Base-by-base conservation (phyloP, 164 flowering plant genomes). In the Aristolochia californica region DNA sequence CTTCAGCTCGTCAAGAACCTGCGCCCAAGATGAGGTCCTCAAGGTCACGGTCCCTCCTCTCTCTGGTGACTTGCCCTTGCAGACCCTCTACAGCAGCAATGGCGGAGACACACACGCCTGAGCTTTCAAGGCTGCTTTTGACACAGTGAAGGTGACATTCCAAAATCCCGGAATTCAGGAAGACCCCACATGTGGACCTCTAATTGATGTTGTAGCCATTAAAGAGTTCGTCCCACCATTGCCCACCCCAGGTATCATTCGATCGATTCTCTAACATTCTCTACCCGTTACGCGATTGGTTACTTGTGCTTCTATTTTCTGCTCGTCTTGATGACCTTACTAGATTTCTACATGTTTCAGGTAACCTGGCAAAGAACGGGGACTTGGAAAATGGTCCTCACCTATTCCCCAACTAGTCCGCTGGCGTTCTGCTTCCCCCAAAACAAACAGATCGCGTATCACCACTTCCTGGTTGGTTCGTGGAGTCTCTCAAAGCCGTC, bases 101-200 rank as follows among this genome's bases (percentile, higher is more conserved):
- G 98, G 95, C 4, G 96, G 91, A 13, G 95, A 88, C 50, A 72
- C 74, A 30, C 82, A 86, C 61, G 93, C 89, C 30, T 91, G 79
- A 77, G 97, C 80, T 2, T 88, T 91, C 65, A 58, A 49, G 50
- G 81, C 97, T 12, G 59, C 68, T 11, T 62, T 83, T 27, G 45
- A 56, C 9, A 27, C 56, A 48, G 85, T 68, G 10, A 77, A 65
- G 51, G 70, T 87, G 20, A 77, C 55, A 0, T 87, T 91, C 64
- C 86, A 80, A 72, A 91, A 91, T 58, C 83, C 91, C 25, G 97
- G 97, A 18, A 67, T 78, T 62, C 98, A 88, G 59, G 98, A 91
- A 66, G 94, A 91, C 69, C 97, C 97, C 58, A 70, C 88, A 61
- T 88, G 97, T 71, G 97, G 98, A 2, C 97, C 98, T 9, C 83